Evolutionary conservation across 2,329 filamentous ascomycete genomes (phyloP).

Genomic region (Trichophyton verrucosum): DNA sequence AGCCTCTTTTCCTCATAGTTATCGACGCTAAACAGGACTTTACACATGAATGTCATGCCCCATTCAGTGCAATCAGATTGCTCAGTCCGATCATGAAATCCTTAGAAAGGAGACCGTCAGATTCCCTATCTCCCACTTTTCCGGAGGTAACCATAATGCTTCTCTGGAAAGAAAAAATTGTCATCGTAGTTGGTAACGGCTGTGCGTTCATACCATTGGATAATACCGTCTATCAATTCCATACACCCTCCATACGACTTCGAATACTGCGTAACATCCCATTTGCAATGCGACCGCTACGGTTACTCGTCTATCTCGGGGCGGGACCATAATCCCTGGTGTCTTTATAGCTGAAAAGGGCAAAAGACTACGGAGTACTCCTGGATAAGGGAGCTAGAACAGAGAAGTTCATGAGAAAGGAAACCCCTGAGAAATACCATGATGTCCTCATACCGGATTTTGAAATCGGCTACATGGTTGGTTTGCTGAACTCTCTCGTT

Average conservation of each 20-base stretch:
- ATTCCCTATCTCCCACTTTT: constrained; percentile 20
- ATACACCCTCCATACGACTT: constrained; percentile 35
- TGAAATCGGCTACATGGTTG: constrained; percentile 46
- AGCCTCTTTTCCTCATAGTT: constrained; percentile 27
- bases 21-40: constrained; percentile 15
- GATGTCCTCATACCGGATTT: constrained; percentile 50
- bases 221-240: constrained; percentile 34
- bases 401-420: constrained; percentile 35
- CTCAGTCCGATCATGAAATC: constrained; percentile 37
- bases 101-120: constrained; percentile 16
- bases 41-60: constrained; percentile 36
- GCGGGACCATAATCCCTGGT: constrained; percentile 17
- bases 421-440: constrained; percentile 46
- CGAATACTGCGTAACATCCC: constrained; percentile 36
- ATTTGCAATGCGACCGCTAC: constrained; percentile 32
- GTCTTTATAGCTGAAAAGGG: constrained; percentile 36
- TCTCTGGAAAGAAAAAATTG: constrained; percentile 19
- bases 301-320: constrained; percentile 26
- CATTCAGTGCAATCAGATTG: constrained; percentile 42
- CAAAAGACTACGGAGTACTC: constrained; percentile 21
- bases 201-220: constrained; percentile 43
- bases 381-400: constrained; percentile 29
- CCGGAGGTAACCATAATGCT: constrained; percentile 18
- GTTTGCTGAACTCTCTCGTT: background rate
- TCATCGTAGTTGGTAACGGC: constrained; percentile 22